Percentiles rank a stretch among this genome's conserved stretches.
These are phyloP conservation scores for Dothiorella sarmentorum DNA, from an alignment of 2,329 filamentous ascomycete genomes.

Conservation along the genomic window DNA sequence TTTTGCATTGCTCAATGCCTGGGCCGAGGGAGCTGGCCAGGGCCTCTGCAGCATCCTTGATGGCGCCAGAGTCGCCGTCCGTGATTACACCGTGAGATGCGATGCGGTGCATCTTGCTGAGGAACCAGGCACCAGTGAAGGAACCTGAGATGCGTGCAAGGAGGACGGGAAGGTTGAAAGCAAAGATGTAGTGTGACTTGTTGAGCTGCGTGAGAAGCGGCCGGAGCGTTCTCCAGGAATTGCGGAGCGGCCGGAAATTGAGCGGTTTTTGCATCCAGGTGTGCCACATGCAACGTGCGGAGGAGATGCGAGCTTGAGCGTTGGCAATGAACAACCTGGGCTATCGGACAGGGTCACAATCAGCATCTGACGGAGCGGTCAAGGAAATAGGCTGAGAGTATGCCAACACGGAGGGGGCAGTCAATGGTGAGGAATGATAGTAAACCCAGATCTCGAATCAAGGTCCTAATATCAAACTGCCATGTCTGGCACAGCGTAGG, in stretches of 20 bases:
- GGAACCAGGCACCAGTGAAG: conserved; percentile 50
- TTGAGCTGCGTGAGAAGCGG: conserved; percentile 49
- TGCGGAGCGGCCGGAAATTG: conserved; percentile 45
- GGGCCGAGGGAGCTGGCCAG: conserved; percentile 54
- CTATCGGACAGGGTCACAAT: conserved; percentile 27
- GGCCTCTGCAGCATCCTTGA: conserved; percentile 40
- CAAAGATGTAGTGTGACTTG: conserved; percentile 55
- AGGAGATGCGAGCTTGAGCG: conserved; percentile 37
- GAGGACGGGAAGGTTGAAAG: conserved; percentile 49
- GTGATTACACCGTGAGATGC: conserved; percentile 31
- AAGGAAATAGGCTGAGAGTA: not conserved
- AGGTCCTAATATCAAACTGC: not conserved
- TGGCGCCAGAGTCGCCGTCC: conserved; percentile 20
- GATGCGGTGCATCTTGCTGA: conserved; percentile 41
- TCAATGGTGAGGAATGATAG: not conserved
- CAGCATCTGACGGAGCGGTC: not conserved
- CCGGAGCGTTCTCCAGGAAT: conserved; percentile 41
- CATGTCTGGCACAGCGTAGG: not conserved
- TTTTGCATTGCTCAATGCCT: conserved; percentile 41
- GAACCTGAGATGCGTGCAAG: conserved; percentile 44
- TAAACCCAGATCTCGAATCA: not conserved
- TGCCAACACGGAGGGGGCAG: too few relatives aligned
- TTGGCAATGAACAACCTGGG: conserved; percentile 43
- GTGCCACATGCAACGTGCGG: conserved; percentile 49
- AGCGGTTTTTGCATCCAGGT: conserved; percentile 46